phyloP scores from a whole-genome alignment of 179 eudicot genomes.

The Carnegiea gigantea region DNA sequence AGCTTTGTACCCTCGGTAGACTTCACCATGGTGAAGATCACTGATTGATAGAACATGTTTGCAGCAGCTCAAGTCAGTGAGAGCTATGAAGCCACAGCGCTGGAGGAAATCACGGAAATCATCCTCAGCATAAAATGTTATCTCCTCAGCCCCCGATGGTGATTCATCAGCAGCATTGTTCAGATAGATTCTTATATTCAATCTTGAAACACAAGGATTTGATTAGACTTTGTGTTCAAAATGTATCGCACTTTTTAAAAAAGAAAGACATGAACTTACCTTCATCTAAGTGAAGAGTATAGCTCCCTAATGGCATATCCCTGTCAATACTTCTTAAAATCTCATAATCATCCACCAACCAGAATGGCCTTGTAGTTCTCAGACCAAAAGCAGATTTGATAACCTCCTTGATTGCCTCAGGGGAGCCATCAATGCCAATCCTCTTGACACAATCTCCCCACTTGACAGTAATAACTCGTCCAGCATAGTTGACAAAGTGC shows the following conservation, averaged over 20 bases:
- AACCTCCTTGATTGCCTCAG: slow-evolving; percentile 21
- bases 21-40: slow-evolving; percentile 20
- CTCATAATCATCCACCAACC: slow-evolving; percentile 24
- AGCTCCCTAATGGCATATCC: slow-evolving; percentile 18
- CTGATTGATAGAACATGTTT: slow-evolving; percentile 4
- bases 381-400: slow-evolving; percentile 24
- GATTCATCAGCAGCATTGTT: slow-evolving; percentile 5
- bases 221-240: not conserved
- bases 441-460: slow-evolving; percentile 14
- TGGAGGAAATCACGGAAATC: slow-evolving; percentile 10
- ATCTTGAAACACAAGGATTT: slow-evolving; percentile 12
- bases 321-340: slow-evolving; percentile 11
- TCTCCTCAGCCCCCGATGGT: not conserved
- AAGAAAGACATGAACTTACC: slow-evolving; percentile 7
- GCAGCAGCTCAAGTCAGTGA: slow-evolving; percentile 10
- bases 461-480: slow-evolving; percentile 20
- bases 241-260: not conserved
- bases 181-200: slow-evolving; percentile 16
- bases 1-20: slow-evolving; percentile 12
- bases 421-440: slow-evolving; percentile 26
- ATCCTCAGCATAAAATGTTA: slow-evolving; percentile 21
- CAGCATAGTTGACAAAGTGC: slow-evolving; percentile 7
- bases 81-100: not conserved
- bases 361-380: slow-evolving; percentile 19
- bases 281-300: slow-evolving; percentile 22